Base-by-base conservation (phyloP, 1,139 yeast species). In the Kurtzmaniella quercitrusa region DNA sequence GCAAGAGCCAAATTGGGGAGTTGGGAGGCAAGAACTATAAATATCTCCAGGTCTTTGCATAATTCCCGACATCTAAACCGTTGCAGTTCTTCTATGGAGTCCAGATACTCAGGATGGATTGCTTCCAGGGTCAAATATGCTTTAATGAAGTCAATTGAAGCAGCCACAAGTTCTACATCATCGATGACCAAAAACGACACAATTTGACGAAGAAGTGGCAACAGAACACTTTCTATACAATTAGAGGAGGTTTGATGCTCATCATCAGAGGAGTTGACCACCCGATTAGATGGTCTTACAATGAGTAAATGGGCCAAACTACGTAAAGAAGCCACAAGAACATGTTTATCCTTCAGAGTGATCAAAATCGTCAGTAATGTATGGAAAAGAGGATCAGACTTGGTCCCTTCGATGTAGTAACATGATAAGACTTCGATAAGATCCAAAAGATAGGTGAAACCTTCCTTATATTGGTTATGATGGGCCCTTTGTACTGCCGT, bases 371-470 rank as follows among this genome's bases (percentile, higher is more conserved):
- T 57, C 40, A 80, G 63, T 41, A 85, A 64, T 9, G 72, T 63
- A 43, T 75, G 63, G 59, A 85, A 83, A 46, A 82, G 66, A 10
- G 76, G 77, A 59, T 85, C 91, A 52, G 79, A 78, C 50, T 75
- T 76, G 39, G 76, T 72, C 33, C 82, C 84, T 31, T 94, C 93
- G 12, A 89, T 82, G 53, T 87, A 75, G 61, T 87, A 88, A 42
- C 96, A 85, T 6, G 93, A 82, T 40, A 90, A 77, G 2, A 93
- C 83, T 59, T 93, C 98, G 43, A 88, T 76, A 37, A 91, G 76
- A 60, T 93, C 98, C 44, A 90, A 65, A 23, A 83, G 69, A 59
- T 86, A 89, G 47, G 75, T 79, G 43, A 84, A 70, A 40, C 85
- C 68, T 61, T 93, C 98, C 41, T 57, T 58, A 51, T 71, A 69